phyloP scores from a whole-genome alignment of 2,329 filamentous ascomycete genomes.

The Apiospora aurea region DNA sequence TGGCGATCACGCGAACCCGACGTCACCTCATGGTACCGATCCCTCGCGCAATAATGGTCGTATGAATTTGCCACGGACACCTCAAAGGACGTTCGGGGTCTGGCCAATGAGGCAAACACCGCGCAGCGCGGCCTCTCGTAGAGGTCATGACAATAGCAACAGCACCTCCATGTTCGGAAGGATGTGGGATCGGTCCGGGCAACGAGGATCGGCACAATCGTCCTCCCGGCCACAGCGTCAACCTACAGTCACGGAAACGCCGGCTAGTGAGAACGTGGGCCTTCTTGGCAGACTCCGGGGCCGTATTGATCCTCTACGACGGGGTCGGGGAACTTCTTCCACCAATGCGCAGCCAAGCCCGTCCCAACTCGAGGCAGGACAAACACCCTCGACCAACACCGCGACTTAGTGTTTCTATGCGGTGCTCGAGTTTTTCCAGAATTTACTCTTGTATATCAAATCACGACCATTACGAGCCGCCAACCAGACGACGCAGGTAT shows the following conservation, averaged over 20 bases:
- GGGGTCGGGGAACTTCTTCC: slow-evolving; percentile 29
- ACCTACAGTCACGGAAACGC: slow-evolving; percentile 1
- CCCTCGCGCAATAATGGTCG: slow-evolving; percentile 50
- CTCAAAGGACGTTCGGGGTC: slow-evolving; percentile 46
- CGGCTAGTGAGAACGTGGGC: not conserved
- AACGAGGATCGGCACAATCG: slow-evolving; percentile 2
- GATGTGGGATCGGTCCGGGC: slow-evolving; percentile 16
- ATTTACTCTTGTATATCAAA: slow-evolving; percentile 23
- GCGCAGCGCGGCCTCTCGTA: slow-evolving; percentile 32
- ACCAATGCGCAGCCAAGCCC: slow-evolving; percentile 43
- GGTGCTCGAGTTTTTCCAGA: not conserved
- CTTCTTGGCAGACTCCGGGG: slow-evolving; percentile 14
- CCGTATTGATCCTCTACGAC: slow-evolving; percentile 2
- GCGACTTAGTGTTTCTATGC: slow-evolving; percentile 7
- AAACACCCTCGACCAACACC: slow-evolving; percentile 37
- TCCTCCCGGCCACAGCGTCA: slow-evolving; percentile 7
- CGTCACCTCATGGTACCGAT: slow-evolving; percentile 37
- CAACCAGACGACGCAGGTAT: slow-evolving; percentile 2
- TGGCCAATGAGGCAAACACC: slow-evolving; percentile 43
- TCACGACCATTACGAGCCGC: slow-evolving; percentile 24
- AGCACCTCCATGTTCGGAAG: slow-evolving; percentile 17
- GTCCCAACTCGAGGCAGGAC: slow-evolving; percentile 56
- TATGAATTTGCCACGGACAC: slow-evolving; percentile 56
- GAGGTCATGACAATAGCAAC: slow-evolving; percentile 16
- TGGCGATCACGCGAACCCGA: slow-evolving; percentile 44